phyloP scores from a whole-genome alignment of 108 stramenopile genomes.

The Mediolabrus comicus region DNA sequence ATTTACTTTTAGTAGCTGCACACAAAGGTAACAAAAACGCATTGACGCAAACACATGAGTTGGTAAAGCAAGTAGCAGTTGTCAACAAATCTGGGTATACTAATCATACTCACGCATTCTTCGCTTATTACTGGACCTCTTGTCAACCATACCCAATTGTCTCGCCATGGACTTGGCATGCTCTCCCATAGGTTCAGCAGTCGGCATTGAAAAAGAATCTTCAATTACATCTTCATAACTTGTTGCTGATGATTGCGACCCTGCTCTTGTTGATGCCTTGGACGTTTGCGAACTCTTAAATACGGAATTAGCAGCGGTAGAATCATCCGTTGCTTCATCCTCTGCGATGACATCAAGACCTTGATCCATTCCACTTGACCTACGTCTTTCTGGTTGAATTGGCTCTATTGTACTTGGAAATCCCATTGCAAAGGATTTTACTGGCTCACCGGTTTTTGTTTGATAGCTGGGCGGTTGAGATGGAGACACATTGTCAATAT shows the following conservation, averaged over 20 bases:
- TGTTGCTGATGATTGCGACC: neutral
- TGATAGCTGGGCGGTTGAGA: neutral
- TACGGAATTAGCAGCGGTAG: neutral
- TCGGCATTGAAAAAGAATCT: neutral
- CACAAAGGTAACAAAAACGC: neutral
- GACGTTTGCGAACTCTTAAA: neutral
- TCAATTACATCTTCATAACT: neutral
- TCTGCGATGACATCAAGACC: neutral
- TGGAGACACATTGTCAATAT: neutral
- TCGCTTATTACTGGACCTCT: neutral
- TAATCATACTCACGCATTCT: constrained; percentile 7
- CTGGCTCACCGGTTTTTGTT: neutral
- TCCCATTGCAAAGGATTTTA: neutral
- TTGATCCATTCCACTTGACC: neutral
- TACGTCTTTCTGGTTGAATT: neutral
- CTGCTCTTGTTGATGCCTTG: neutral
- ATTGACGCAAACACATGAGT: neutral
- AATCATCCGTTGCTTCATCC: neutral
- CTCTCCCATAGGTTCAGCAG: constrained; percentile 15
- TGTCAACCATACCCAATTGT: neutral
- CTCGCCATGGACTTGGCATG: constrained; percentile 36
- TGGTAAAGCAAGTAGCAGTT: neutral
- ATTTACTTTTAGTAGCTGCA: neutral
- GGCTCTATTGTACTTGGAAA: neutral
- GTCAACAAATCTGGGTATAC: neutral